phyloP scores from a whole-genome alignment of 768 basidiomycete species.

The Boletus rubropictus region DNA sequence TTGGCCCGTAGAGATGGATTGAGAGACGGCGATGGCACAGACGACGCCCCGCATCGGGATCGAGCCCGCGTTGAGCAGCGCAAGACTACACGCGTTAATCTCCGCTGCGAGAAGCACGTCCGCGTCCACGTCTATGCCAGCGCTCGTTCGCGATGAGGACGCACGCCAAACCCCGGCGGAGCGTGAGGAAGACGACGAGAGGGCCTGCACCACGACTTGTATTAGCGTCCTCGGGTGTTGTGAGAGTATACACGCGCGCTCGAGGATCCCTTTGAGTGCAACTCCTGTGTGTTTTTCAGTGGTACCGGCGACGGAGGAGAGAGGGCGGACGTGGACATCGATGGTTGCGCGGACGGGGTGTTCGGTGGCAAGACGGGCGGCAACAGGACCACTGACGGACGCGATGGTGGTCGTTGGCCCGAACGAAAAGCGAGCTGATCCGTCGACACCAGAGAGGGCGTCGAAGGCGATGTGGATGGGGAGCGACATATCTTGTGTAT shows the following conservation, averaged over 20 bases:
- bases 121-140: too few species aligned
- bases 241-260: constrained; percentile 59
- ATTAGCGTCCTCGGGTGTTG: constrained; percentile 68
- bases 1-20: constrained; percentile 10
- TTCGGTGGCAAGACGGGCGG: constrained; percentile 65
- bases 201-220: constrained; percentile 68
- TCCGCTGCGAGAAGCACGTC: constrained; percentile 46
- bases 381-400: constrained; percentile 77
- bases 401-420: constrained; percentile 43
- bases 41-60: constrained; percentile 73
- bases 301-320: constrained; percentile 49
- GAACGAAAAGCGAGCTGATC: constrained; percentile 52
- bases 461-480: constrained; percentile 44
- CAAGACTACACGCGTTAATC: constrained; percentile 66
- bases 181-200: constrained; percentile 23
- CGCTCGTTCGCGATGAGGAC: neutral
- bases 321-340: constrained; percentile 66
- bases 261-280: constrained; percentile 31
- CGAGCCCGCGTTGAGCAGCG: constrained; percentile 63
- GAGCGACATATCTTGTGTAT: neutral
- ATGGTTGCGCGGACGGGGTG: constrained; percentile 67
- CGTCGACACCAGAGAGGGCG: constrained; percentile 64
- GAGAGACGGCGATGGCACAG: constrained; percentile 58
- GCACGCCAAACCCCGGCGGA: neutral
- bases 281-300: constrained; percentile 53